phyloP scores from a whole-genome alignment of 78 protist genomes.

The Speleostelium caveatum region DNA sequence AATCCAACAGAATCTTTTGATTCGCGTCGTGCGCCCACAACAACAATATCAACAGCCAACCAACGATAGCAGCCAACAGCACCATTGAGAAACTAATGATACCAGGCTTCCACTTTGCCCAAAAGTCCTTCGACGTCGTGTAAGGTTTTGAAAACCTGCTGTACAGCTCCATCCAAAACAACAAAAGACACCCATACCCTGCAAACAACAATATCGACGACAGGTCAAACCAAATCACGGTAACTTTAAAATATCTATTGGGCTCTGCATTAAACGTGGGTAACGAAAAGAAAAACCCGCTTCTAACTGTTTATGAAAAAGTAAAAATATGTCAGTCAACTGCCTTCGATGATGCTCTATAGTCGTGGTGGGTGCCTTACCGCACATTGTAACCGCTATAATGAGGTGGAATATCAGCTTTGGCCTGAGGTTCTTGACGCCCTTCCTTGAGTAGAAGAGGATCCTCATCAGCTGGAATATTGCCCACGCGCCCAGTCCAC shows the following conservation, averaged over 20 bases:
- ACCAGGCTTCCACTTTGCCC: conserved; percentile 41
- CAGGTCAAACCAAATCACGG: conserved; percentile 32
- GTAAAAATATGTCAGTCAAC: background rate
- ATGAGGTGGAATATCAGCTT: conserved; percentile 62
- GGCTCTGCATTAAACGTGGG: conserved; percentile 2
- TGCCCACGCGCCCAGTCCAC: conserved; percentile 24
- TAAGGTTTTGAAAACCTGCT: conserved; percentile 50
- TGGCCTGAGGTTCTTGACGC: conserved; percentile 47
- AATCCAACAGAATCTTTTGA: background rate
- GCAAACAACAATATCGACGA: conserved; percentile 45
- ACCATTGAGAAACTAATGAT: background rate
- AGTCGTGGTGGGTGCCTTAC: background rate
- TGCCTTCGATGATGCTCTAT: background rate
- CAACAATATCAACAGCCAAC: conserved; percentile 16
- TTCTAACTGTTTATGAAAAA: conserved; percentile 63
- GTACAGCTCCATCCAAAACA: conserved; percentile 71
- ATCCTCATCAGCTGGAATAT: conserved; percentile 44
- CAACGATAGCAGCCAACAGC: background rate
- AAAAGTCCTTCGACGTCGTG: conserved; percentile 30
- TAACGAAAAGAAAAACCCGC: conserved; percentile 50
- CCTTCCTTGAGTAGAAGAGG: conserved; percentile 7
- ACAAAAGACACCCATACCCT: conserved; percentile 67
- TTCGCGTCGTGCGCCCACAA: conserved; percentile 8
- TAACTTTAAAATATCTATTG: background rate
- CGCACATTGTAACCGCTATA: conserved; percentile 63